phyloP scores from a whole-genome alignment of 305 asterid genomes.

The Plantago rigida region DNA sequence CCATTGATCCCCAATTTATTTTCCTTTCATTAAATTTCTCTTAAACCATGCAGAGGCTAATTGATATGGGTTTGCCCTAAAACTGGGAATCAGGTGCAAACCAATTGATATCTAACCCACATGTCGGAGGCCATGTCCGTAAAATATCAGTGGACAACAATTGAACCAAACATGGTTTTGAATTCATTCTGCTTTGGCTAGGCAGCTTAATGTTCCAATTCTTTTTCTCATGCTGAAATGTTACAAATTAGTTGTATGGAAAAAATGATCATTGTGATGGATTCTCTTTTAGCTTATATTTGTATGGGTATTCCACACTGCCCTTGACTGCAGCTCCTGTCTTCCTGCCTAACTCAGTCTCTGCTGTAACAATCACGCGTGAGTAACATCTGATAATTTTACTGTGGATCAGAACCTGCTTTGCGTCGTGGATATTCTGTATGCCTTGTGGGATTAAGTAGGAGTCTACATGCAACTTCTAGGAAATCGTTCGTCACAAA shows the following conservation, averaged over 20 bases:
- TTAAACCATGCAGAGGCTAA: background rate
- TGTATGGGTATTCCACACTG: conserved; percentile 12
- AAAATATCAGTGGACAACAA: background rate
- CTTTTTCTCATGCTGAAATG: conserved; percentile 1
- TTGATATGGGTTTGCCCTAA: background rate
- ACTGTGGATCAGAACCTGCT: conserved; percentile 59
- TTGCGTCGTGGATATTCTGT: conserved; percentile 94
- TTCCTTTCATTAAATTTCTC: no score
- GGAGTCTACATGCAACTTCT: conserved; percentile 92
- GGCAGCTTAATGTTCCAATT: background rate
- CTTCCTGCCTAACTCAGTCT: conserved; percentile 19
- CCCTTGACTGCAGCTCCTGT: background rate
- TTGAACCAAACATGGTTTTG: background rate
- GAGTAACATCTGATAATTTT: conserved; percentile 20
- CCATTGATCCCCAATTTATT: no score
- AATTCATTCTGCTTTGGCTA: conserved; percentile 1
- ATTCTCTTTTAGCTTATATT: conserved; percentile 2
- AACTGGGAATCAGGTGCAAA: background rate
- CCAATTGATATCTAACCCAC: background rate
- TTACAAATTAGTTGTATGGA: background rate
- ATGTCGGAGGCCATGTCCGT: background rate
- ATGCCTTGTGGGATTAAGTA: conserved; percentile 82
- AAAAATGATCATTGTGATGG: conserved; percentile 2
- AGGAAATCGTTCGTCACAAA: conserved; percentile 90
- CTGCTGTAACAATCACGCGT: background rate